These are phyloP conservation scores for Auricularia auricula-judae DNA, from an alignment of 768 basidiomycete species.

Conservation along the genomic window DNA sequence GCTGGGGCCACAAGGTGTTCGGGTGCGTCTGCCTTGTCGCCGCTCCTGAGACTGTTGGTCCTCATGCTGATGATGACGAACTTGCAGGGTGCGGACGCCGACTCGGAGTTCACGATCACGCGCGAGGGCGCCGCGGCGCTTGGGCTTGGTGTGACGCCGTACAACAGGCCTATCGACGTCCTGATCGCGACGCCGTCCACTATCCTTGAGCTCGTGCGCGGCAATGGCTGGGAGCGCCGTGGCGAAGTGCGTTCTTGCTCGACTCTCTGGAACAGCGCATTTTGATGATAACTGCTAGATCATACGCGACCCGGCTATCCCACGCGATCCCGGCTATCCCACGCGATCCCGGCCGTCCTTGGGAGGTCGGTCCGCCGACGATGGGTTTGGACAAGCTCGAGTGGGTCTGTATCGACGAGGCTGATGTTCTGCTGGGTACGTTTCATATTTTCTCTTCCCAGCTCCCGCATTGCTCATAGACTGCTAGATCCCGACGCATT, in stretches of 20 bases:
- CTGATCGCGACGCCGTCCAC: background rate
- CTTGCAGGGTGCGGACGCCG: background rate
- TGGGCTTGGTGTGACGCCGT: background rate
- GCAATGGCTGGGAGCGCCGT: conserved; percentile 16
- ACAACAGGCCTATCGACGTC: background rate
- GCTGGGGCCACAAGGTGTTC: background rate
- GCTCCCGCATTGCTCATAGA: background rate
- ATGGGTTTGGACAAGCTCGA: conserved; percentile 62
- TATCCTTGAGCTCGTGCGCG: background rate
- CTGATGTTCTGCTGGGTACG: conserved; percentile 80
- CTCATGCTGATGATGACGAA: too few species aligned
- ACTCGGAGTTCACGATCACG: background rate
- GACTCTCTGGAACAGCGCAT: conserved; percentile 6
- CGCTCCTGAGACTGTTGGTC: too few species aligned
- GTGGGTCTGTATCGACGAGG: conserved; percentile 88
- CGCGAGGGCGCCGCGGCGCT: background rate
- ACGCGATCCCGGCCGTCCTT: conserved; percentile 15
- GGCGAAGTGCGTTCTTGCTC: conserved; percentile 13
- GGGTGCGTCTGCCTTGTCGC: too few species aligned
- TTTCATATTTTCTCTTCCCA: background rate
- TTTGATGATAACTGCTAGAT: conserved; percentile 6
- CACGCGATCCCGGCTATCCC: conserved; percentile 1
- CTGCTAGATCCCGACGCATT: conserved; percentile 70
- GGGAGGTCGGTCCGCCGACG: conserved; percentile 34
- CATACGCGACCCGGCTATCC: background rate